phyloP scores from a whole-genome alignment of 805 yeast species.

The Blastobotrys americana region DNA sequence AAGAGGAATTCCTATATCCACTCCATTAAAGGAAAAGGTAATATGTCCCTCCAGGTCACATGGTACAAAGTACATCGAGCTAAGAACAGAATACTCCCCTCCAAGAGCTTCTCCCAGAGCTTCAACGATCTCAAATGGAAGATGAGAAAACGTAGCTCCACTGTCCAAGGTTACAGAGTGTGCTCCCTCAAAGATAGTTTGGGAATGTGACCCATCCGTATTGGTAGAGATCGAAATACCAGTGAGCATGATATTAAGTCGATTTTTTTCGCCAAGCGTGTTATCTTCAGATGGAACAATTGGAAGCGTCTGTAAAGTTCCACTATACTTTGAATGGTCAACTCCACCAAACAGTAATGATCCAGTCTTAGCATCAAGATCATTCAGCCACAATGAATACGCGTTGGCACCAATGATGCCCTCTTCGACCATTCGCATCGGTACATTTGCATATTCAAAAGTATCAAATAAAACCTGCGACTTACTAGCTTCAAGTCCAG shows the following conservation, averaged over 20 bases:
- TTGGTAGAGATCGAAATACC: neutral
- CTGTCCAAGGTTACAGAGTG: constrained; percentile 20
- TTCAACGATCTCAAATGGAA: constrained; percentile 27
- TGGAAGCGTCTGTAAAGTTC: constrained; percentile 26
- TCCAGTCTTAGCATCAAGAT: constrained; percentile 30
- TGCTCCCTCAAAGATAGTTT: constrained; percentile 5
- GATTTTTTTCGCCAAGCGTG: constrained; percentile 12
- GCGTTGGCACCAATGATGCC: constrained; percentile 37
- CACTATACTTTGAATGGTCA: constrained; percentile 37
- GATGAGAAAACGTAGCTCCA: constrained; percentile 20
- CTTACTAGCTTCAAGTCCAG: constrained; percentile 14
- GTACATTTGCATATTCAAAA: constrained; percentile 26
- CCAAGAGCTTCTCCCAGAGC: constrained; percentile 25
- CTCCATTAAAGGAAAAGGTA: constrained; percentile 1
- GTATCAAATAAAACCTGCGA: neutral
- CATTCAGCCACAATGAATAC: constrained; percentile 43
- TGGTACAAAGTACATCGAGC: neutral
- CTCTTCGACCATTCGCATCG: constrained; percentile 30
- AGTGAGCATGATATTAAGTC: constrained; percentile 12
- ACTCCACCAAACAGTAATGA: constrained; percentile 39
- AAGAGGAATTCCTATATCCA: neutral
- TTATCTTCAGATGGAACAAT: constrained; percentile 3
- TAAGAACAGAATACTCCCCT: neutral
- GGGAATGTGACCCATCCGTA: constrained; percentile 4
- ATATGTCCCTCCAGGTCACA: neutral